A percentile compares a stretch with the other conserved stretches of the same genome.
Conservation (phyloP, 2,329 filamentous ascomycete genomes). For the Verticillium nonalfalfae region DNA sequence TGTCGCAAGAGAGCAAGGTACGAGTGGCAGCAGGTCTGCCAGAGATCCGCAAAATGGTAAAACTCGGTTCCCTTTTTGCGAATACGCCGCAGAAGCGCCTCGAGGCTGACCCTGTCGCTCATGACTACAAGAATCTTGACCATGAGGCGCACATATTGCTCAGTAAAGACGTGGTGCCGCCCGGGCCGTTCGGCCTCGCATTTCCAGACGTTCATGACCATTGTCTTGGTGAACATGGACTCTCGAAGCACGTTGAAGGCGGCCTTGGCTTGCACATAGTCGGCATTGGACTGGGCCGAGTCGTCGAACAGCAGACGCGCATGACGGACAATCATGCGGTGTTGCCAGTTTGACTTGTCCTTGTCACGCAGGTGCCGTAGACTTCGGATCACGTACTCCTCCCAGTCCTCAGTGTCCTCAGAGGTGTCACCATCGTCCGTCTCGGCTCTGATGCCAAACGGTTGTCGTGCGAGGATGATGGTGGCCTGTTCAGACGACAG, state of each 20-base stretch:
- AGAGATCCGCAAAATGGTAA: conserved; percentile 55
- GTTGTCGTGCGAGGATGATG: conserved; percentile 48
- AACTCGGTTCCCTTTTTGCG: conserved; percentile 76
- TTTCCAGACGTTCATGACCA: conserved; percentile 92
- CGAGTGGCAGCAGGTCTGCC: conserved; percentile 47
- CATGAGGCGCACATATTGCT: conserved; percentile 80
- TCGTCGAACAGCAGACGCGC: conserved; percentile 48
- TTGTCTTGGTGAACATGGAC: conserved; percentile 83
- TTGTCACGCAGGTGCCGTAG: conserved; percentile 53
- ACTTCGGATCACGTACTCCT: conserved; percentile 45
- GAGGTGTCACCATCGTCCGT: conserved; percentile 28
- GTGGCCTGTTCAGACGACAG: conserved; percentile 41
- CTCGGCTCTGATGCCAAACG: conserved; percentile 42
- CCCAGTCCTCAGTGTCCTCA: conserved; percentile 52
- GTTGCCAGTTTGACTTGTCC: conserved; percentile 93
- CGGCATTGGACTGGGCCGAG: conserved; percentile 26
- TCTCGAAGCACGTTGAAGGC: conserved; percentile 70
- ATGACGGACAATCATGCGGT: conserved; percentile 78
- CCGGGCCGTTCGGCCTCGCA: conserved; percentile 80
- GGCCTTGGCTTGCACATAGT: conserved; percentile 65
- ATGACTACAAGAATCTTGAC: conserved; percentile 67
- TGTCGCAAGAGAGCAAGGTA: conserved; percentile 49
- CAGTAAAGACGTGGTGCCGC: conserved; percentile 86
- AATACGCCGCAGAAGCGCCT: conserved; percentile 71
- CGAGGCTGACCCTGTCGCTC: conserved; percentile 68